A percentile compares a stretch with the other conserved stretches of the same genome.
phyloP scores from a whole-genome alignment of 345 rosid genomes.

The Eucalyptus regnans region DNA sequence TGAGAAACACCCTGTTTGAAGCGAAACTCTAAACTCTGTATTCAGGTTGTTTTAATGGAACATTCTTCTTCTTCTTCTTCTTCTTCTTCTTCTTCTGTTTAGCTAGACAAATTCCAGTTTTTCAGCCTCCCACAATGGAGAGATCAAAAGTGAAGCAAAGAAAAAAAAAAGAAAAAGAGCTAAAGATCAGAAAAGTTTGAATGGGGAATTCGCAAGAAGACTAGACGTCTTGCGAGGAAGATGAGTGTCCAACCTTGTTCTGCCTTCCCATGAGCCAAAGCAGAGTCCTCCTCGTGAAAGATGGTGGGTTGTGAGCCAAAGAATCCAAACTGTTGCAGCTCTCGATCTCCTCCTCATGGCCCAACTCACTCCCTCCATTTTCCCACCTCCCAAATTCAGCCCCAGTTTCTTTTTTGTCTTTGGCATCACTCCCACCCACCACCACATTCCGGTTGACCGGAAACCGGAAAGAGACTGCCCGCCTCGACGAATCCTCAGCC shows the following conservation, averaged over 20 bases:
- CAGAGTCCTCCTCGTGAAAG: constrained; percentile 92
- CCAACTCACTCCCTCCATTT: constrained; percentile 13
- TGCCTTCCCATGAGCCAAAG: constrained; percentile 88
- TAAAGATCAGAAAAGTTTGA: not conserved
- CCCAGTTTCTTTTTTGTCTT: constrained; percentile 7
- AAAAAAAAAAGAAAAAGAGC: not conserved
- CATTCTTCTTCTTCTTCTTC: not conserved
- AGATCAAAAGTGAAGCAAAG: not conserved
- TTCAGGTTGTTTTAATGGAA: not conserved
- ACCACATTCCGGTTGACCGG: constrained; percentile 12
- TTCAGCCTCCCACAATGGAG: not conserved
- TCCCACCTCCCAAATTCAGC: constrained; percentile 21
- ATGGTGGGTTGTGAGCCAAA: constrained; percentile 49
- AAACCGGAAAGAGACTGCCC: constrained; percentile 60
- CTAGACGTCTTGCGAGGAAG: constrained; percentile 26
- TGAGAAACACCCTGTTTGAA: not conserved
- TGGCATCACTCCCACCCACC: not conserved
- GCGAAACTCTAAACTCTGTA: not conserved
- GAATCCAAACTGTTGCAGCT: constrained; percentile 26
- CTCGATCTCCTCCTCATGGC: constrained; percentile 33
- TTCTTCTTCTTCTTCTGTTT: not conserved
- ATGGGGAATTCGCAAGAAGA: constrained; percentile 6
- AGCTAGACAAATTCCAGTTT: constrained; percentile 3
- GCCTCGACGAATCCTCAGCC: constrained; percentile 33
- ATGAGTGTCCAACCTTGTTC: constrained; percentile 88